phyloP scores from a whole-genome alignment of 306 rosid species.

The Cucurbita pepo region DNA sequence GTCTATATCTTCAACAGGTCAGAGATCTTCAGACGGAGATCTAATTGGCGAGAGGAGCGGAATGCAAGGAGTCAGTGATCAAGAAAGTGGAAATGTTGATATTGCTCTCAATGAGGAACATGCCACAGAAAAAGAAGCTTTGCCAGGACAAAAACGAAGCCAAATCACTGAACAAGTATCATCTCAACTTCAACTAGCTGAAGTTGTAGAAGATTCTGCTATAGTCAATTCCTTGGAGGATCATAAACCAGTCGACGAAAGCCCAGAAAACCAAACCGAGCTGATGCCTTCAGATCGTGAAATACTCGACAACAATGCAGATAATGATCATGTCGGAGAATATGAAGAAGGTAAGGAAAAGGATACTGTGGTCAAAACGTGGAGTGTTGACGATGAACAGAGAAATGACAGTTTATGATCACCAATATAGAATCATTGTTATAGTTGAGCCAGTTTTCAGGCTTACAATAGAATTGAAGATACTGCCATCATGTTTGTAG shows the following conservation, averaged over 20 bases:
- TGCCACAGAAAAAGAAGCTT: constrained; percentile 14
- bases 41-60: not conserved
- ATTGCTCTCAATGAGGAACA: no score
- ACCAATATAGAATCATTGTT: not conserved
- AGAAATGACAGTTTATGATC: not conserved
- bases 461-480: not conserved
- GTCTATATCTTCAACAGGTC: not conserved
- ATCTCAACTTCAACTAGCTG: constrained; percentile 13
- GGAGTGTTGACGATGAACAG: not conserved
- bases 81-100: constrained; percentile 9
- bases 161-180: constrained; percentile 17
- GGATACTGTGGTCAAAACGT: not conserved
- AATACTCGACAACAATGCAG: not conserved
- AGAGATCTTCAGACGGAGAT: not conserved
- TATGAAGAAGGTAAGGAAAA: not conserved
- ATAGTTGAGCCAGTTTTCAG: not conserved
- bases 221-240: not conserved
- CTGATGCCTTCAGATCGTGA: constrained; percentile 11
- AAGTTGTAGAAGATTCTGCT: constrained; percentile 12
- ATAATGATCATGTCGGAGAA: not conserved
- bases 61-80: constrained; percentile 8
- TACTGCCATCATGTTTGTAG: not conserved
- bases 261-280: constrained; percentile 2
- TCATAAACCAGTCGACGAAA: constrained; percentile 4
- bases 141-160: constrained; percentile 2